Conservation (phyloP, 2,329 filamentous ascomycete species). For the Penicillium sp. region DNA sequence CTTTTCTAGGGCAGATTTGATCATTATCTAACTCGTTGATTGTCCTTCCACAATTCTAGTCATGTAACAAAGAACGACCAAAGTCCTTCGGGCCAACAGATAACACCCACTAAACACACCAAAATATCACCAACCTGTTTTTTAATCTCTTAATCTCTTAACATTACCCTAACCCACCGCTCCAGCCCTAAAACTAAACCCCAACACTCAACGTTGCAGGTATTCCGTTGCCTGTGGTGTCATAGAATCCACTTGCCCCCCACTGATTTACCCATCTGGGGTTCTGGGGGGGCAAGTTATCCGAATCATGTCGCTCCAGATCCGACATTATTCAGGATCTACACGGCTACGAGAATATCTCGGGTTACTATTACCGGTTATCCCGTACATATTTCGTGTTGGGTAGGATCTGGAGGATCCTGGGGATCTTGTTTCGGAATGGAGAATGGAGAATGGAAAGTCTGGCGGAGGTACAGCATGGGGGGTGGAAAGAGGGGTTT, state of each 20-base stretch:
- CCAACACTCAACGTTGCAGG: background rate
- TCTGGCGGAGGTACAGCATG: background rate
- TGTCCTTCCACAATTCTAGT: too few species aligned
- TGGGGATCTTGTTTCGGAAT: background rate
- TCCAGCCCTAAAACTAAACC: background rate
- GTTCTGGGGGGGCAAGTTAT: constrained; percentile 8
- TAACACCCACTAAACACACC: background rate
- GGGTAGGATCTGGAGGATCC: background rate
- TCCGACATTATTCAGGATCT: background rate
- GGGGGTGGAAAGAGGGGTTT: background rate
- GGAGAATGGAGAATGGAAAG: background rate
- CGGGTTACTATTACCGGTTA: background rate
- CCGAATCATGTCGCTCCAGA: background rate
- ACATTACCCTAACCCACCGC: background rate
- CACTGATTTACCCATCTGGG: constrained; percentile 4
- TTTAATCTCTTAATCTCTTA: background rate
- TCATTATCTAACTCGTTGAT: background rate
- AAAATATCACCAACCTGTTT: background rate
- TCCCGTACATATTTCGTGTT: background rate
- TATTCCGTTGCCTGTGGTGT: constrained; percentile 4
- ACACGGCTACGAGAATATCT: constrained; percentile 1
- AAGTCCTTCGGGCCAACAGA: background rate
- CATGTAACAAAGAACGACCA: background rate
- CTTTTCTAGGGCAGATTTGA: background rate
- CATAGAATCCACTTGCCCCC: constrained; percentile 7